These are phyloP conservation scores for Ganoderma multipileum DNA, from an alignment of 1,284 basidiomycete genomes.

Conservation along the genomic window DNA sequence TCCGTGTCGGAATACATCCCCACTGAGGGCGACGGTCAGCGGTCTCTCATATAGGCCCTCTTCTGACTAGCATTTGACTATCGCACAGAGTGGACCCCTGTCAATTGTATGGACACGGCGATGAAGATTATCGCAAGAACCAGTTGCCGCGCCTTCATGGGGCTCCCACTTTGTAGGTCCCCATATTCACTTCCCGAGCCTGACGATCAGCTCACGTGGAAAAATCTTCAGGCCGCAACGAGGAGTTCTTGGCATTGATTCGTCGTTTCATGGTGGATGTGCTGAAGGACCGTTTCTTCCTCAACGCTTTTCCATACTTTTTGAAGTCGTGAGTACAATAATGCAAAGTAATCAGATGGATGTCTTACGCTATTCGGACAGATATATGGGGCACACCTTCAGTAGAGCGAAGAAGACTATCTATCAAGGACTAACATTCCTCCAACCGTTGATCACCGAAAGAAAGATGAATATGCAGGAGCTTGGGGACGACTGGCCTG, in stretches of 20 bases:
- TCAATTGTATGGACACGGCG: slow-evolving; percentile 19
- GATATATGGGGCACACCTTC: not conserved
- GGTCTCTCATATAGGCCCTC: not conserved
- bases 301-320: not conserved
- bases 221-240: not conserved
- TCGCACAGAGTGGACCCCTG: slow-evolving; percentile 30
- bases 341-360: not conserved
- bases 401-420: not conserved
- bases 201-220: not conserved
- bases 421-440: slow-evolving; percentile 35
- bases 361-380: not conserved
- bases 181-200: not conserved
- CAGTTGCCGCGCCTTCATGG: slow-evolving; percentile 38
- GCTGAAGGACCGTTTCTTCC: not conserved
- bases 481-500: not conserved
- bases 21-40: slow-evolving; percentile 27
- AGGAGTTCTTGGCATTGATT: not conserved
- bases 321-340: not conserved
- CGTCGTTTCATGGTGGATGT: not conserved
- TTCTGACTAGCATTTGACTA: not conserved
- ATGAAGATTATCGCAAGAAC: slow-evolving; percentile 31
- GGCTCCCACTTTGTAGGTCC: slow-evolving; percentile 34
- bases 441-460: slow-evolving; percentile 37
- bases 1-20: slow-evolving; percentile 31
- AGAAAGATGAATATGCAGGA: not conserved